Evolutionary conservation across 495 filamentous ascomycete genomes (phyloP).

Genomic region (Neurospora terricola): DNA sequence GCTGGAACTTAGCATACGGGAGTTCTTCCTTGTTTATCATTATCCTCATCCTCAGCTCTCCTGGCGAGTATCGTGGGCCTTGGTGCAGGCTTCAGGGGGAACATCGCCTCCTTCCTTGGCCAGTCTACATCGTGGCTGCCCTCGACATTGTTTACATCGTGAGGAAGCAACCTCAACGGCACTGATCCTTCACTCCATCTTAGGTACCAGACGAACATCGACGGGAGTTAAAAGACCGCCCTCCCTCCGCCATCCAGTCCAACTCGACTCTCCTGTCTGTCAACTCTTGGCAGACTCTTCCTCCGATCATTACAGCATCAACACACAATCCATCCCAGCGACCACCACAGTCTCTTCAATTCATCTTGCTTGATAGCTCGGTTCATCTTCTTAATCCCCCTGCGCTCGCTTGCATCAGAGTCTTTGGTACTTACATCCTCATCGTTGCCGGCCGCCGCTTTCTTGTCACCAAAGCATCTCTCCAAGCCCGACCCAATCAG

Average conservation of each 20-base stretch:
- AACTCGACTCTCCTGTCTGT: constrained; percentile 21
- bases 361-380: constrained; percentile 46
- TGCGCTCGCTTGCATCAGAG: constrained; percentile 40
- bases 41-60: neutral
- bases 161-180: neutral
- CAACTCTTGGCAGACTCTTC: constrained; percentile 34
- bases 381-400: constrained; percentile 40
- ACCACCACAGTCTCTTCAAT: constrained; percentile 36
- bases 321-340: constrained; percentile 28
- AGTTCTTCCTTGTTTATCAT: neutral
- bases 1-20: neutral
- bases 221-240: neutral
- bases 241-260: neutral
- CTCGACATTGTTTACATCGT: constrained; percentile 1
- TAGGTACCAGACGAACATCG: neutral
- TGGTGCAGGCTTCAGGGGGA: neutral
- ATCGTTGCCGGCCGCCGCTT: constrained; percentile 10
- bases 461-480: constrained; percentile 17
- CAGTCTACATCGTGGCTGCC: neutral
- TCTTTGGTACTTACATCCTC: constrained; percentile 38
- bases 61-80: neutral
- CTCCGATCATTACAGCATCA: constrained; percentile 44
- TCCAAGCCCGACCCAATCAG: neutral
- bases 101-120: neutral
- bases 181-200: neutral